Evolutionary conservation across 208 protist genomes (phyloP), one percentile per base, ranked within the genome.

Genomic region (Wallacemonas collosoma): DNA sequence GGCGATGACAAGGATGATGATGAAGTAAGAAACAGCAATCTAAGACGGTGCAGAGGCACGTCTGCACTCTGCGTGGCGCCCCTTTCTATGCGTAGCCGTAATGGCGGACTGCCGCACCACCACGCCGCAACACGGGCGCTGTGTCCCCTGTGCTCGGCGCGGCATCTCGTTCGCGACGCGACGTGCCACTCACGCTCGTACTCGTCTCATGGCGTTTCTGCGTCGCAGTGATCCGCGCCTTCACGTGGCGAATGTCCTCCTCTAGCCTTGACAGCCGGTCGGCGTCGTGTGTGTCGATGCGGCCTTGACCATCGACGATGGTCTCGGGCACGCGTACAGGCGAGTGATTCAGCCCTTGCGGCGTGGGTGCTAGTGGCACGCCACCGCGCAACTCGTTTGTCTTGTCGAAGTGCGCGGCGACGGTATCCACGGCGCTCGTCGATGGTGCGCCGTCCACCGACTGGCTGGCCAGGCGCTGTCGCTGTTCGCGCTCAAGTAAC

Each of bases 231-330:
- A 95, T 88, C 48, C 87, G 79, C 57, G 64, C 75, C 50, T 90
- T 88, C 47, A 93, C 85, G 35, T 73, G 72, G 26, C 79, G 76
- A 26, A 95, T 90, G 67, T 95, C 90, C 40, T 85, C 80, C 70
- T 95, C 88, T 12, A 89, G 57, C 14, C 40, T 58, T 8, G 75
- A 65, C 62, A 85, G 60, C n/a, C 84, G 69, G 26, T 68, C 26
- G 26, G 26, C 26, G 26, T 26, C 26, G 26, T 26, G 26, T 0
- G 26, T 26, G 26, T 26, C 26, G 26, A 26, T 26, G 26, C 26
- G 26, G 26, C 26, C 57, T n/a, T 60, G 40, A 51, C 63, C 48
- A 38, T 40, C 39, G 0, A 35, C 55, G 50, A n/a, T 57, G 9
- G 70, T 67, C 14, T 26, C 44, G 26, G 68, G 63, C 14, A 47